Evolutionary conservation across 2,329 filamentous ascomycete species (phyloP), one percentile per base, ranked within the genome.

Genomic region (Xenosphaeropsis pyriputrescens): DNA sequence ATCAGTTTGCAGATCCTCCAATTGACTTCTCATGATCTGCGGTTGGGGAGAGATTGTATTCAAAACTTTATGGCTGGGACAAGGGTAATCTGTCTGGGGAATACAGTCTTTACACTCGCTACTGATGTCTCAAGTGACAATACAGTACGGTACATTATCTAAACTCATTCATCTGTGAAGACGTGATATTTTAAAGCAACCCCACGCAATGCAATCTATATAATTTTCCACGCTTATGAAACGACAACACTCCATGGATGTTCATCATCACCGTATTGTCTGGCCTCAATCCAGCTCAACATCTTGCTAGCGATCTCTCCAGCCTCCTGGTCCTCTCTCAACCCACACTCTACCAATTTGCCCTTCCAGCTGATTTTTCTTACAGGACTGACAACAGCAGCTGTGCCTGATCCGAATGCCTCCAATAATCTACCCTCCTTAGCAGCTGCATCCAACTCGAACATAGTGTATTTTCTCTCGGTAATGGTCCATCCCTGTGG

Each of bases 221-320:
- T 5, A 26, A 26, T 26, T 9, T 26, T 26, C 8, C 22, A 26
- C 22, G 22, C 22, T 37, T 44, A 18, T 32, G 49, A 48, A 9
- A 55, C 48, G 38, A 53, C 47, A 50, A 77, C 79, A 68, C 88
- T 95, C 91, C 91, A 98, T 47, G 79, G 71, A 58, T 95, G 85
- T 57, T 85, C 74, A 60, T 89, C 82, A 46, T 95, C 88, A 45
- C 91, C 91, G 57, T 96, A 95, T 64, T 96, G 89, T 49, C 93
- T 88, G 18, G 66, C 79, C 65, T 93, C 88, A 45, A 98, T 95
- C 91, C 91, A 98, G 51, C 80, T 74, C 75, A 94, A 93, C 79
- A 98, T 88, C 60, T 73, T 74, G 51, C 75, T 63, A 8, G 91
- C 81, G 52, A 96, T 69, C 54, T 88, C 80, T 32, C 91, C 91